Evolutionary conservation across 2,329 filamentous ascomycete species (phyloP).

Genomic region (Curvularia lunata): DNA sequence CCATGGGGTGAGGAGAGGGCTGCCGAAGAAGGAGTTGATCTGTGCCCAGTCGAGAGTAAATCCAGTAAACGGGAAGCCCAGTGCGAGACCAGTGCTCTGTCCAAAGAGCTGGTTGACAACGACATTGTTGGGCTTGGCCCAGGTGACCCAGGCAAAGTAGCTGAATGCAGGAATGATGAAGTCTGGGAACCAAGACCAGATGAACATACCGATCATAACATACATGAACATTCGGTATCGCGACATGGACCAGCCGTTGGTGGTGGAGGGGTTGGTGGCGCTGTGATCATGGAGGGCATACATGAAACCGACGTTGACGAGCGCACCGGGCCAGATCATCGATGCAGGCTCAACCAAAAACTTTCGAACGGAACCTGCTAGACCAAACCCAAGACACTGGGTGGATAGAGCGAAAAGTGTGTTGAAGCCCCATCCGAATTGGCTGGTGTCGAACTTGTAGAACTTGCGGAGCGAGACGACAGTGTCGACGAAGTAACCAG

Average conservation of each 20-base stretch:
- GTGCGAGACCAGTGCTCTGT: neutral
- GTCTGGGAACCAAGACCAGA: neutral
- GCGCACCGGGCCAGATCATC: neutral
- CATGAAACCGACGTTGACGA: neutral
- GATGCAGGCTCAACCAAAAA: neutral
- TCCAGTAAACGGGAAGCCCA: neutral
- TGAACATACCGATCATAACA: neutral
- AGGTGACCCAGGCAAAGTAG: neutral
- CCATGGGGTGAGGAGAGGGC: neutral
- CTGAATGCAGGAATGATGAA: neutral
- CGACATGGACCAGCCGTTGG: neutral
- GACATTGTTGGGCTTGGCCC: neutral
- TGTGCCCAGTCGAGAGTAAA: neutral
- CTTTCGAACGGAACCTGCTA: neutral
- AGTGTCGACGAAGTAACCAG: neutral
- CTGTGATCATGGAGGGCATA: neutral
- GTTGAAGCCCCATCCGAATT: neutral
- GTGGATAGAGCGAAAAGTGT: neutral
- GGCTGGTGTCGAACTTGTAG: neutral
- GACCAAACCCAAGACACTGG: neutral
- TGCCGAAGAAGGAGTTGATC: neutral
- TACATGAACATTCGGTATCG: constrained; percentile 1
- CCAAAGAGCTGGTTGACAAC: neutral
- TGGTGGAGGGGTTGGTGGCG: neutral
- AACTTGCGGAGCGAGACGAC: neutral